Conservation (phyloP, 2,329 filamentous ascomycete genomes). For the Paramyrothecium sp. region DNA sequence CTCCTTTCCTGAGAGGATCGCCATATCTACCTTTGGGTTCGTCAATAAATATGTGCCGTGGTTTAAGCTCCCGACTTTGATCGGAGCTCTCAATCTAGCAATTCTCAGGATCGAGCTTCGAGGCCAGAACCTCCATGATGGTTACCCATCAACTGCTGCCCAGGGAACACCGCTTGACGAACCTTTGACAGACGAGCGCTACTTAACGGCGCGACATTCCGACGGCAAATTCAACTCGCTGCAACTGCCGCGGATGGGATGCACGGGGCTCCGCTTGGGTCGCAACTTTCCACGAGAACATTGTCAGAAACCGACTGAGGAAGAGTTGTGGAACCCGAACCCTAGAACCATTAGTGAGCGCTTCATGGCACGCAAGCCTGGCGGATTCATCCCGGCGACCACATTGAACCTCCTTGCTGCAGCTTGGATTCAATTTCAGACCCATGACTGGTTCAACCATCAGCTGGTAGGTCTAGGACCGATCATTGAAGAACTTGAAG, state of each 20-base stretch:
- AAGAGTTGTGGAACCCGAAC: slow-evolving; percentile 40
- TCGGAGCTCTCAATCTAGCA: slow-evolving; percentile 39
- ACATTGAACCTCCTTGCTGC: slow-evolving; percentile 43
- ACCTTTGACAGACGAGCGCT: slow-evolving; percentile 28
- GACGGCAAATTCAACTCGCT: slow-evolving; percentile 43
- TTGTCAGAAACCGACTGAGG: slow-evolving; percentile 33
- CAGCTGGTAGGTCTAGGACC: slow-evolving; percentile 19
- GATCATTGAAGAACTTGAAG: not conserved
- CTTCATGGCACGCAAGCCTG: slow-evolving; percentile 36
- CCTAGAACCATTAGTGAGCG: slow-evolving; percentile 39
- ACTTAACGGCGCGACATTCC: slow-evolving; percentile 33
- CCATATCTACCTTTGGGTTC: slow-evolving; percentile 30
- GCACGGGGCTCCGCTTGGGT: slow-evolving; percentile 41
- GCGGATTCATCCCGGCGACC: slow-evolving; percentile 39
- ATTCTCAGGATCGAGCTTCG: slow-evolving; percentile 40
- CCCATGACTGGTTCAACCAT: slow-evolving; percentile 40
- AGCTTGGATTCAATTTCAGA: slow-evolving; percentile 49
- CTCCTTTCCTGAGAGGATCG: slow-evolving; percentile 21
- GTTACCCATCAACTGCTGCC: slow-evolving; percentile 24
- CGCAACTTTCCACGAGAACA: slow-evolving; percentile 38
- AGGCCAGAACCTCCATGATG: slow-evolving; percentile 40
- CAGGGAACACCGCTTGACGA: slow-evolving; percentile 31
- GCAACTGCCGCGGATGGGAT: slow-evolving; percentile 40
- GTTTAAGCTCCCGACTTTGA: slow-evolving; percentile 38
- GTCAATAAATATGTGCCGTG: slow-evolving; percentile 36